phyloP scores from a whole-genome alignment of 1,139 yeast species.

The Yamadazyma diospyri region DNA sequence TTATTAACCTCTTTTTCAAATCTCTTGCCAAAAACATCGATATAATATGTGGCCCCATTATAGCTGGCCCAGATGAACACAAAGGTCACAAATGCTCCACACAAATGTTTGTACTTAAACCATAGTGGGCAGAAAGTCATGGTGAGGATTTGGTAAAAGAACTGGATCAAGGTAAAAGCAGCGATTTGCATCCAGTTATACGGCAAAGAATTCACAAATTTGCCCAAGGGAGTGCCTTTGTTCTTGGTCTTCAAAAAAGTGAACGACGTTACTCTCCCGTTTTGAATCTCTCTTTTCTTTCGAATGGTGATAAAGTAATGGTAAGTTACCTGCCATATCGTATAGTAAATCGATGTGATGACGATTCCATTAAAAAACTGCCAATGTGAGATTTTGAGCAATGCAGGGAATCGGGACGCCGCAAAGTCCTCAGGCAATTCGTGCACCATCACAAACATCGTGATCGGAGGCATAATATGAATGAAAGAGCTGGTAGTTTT shows the following conservation, averaged over 20 bases:
- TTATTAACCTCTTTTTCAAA: slow-evolving; percentile 78
- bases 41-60: slow-evolving; percentile 92
- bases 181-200: slow-evolving; percentile 78
- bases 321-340: slow-evolving; percentile 87
- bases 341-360: slow-evolving; percentile 79
- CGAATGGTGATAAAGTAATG: slow-evolving; percentile 89
- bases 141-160: slow-evolving; percentile 79
- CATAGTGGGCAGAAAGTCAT: slow-evolving; percentile 89
- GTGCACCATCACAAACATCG: slow-evolving; percentile 85
- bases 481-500: slow-evolving; percentile 92
- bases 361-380: slow-evolving; percentile 67
- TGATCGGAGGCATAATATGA: slow-evolving; percentile 86
- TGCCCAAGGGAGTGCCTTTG: slow-evolving; percentile 64
- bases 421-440: slow-evolving; percentile 59
- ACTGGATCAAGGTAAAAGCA: slow-evolving; percentile 84
- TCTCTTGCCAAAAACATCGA: slow-evolving; percentile 86
- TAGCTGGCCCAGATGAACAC: slow-evolving; percentile 79
- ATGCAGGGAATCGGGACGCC: slow-evolving; percentile 71
- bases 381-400: slow-evolving; percentile 65
- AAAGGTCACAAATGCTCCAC: slow-evolving; percentile 62
- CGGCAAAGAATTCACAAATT: slow-evolving; percentile 76
- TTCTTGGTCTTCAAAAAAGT: slow-evolving; percentile 76
- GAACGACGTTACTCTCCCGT: slow-evolving; percentile 86
- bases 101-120: slow-evolving; percentile 66
- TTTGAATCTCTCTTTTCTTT: slow-evolving; percentile 73